Base-by-base conservation (phyloP, 2,329 filamentous ascomycete genomes). In the Trichoderma simmonsii region DNA sequence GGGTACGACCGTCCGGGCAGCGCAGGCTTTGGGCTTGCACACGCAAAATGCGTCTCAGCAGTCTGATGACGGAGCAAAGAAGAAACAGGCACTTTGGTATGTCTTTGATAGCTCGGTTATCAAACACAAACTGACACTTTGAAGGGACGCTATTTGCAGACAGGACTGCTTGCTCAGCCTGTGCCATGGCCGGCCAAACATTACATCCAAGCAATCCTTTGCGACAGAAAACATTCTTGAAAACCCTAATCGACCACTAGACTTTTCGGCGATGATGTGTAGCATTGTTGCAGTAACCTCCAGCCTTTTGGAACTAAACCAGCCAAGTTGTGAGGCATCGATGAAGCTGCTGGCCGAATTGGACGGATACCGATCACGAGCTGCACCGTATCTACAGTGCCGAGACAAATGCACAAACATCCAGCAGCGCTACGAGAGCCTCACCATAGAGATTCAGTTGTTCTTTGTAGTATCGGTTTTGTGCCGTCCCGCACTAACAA, bases 1-100 rank as follows among this genome's bases (percentile, higher is more conserved):
- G 43, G 70, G 70, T 15, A 71, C 70, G 7, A 71, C 70, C 6
- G 28, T 71, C 12, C 43, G 70, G 15, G 28, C 66, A 26, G 70
- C 70, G n/a, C 70, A 71, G 36, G 70, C 70, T 15, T n/a, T 71
- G 51, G 70, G 70, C 6, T 30, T 71, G 6, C 70, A 71, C 11
- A 67, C 34, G 9, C 34, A 67, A 18, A 67, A 12, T 24, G 36
- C 18, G 12, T 43, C 61, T 11, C 39, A 67, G 7, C 62, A 51
- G 24, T 48, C 51, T 14, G 70, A 65, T 18, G 48, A 48, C 1
- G 34, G 57, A 8, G 39, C 48, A 18, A 65, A 66, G 28, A 71
- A 48, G 43, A 59, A 56, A 21, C 43, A 26, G 36, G 34, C 32
- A 2, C 63, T 71, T 28, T 71, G 70, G 67, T 70, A 54, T 6